These are phyloP conservation scores for Blastobotrys malaysiensis DNA, from an alignment of 1,139 yeast species.

Conservation along the genomic window DNA sequence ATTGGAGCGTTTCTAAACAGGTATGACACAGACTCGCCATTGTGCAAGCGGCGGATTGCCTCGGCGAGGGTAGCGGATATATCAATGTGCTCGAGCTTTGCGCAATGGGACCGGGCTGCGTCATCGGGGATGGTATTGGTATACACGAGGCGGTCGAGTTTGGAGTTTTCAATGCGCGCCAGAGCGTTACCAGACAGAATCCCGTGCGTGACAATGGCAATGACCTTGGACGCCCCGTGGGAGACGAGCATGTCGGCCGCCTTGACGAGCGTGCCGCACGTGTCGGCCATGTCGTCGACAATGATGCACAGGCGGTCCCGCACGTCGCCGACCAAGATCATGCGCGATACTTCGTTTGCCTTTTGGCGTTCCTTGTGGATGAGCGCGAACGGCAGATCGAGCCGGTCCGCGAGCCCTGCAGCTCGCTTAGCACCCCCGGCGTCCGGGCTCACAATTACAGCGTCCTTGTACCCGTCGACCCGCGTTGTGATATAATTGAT, in stretches of 20 bases:
- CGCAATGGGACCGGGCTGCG: slow-evolving; percentile 59
- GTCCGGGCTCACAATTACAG: slow-evolving; percentile 91
- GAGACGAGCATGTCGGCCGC: slow-evolving; percentile 85
- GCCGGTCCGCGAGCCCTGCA: slow-evolving; percentile 85
- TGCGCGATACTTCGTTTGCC: slow-evolving; percentile 87
- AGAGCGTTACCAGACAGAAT: slow-evolving; percentile 84
- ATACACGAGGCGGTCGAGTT: slow-evolving; percentile 74
- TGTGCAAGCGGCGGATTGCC: slow-evolving; percentile 90
- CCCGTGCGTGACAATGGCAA: slow-evolving; percentile 95
- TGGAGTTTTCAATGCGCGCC: slow-evolving; percentile 69
- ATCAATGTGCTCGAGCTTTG: slow-evolving; percentile 78
- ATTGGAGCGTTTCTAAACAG: slow-evolving; percentile 71
- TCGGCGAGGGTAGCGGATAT: slow-evolving; percentile 77
- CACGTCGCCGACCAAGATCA: slow-evolving; percentile 97
- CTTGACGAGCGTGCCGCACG: slow-evolving; percentile 93
- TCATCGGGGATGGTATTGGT: slow-evolving; percentile 92
- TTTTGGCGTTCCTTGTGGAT: slow-evolving; percentile 94
- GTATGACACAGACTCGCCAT: slow-evolving; percentile 94
- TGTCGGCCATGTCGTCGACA: slow-evolving; percentile 98
- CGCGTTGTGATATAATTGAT: slow-evolving; percentile 78
- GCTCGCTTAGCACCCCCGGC: slow-evolving; percentile 99
- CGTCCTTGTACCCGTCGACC: slow-evolving; percentile 44
- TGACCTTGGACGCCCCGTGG: slow-evolving; percentile 75
- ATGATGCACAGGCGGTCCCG: slow-evolving; percentile 76
- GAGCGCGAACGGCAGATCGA: slow-evolving; percentile 88